Evolutionary conservation across 1,284 basidiomycete genomes (phyloP).

Genomic region (Ganoderma multipileum): DNA sequence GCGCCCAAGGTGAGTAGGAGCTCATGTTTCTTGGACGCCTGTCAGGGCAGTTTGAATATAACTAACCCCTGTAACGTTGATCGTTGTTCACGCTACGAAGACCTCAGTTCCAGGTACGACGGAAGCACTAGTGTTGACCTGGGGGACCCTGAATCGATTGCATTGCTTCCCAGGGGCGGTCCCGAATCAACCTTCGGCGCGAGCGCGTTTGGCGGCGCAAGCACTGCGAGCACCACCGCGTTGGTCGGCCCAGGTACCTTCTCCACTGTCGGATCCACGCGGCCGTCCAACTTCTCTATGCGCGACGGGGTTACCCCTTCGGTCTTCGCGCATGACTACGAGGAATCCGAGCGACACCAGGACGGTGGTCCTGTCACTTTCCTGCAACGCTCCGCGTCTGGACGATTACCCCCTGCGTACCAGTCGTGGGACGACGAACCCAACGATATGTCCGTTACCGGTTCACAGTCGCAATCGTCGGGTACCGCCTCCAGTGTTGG

Average conservation of each 20-base stretch:
- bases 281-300: constrained; percentile 4
- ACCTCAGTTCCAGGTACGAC: constrained; percentile 14
- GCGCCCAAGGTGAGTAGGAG: constrained; percentile 8
- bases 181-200: not conserved
- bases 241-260: not conserved
- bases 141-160: constrained; percentile 9
- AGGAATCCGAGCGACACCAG: constrained; percentile 20
- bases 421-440: constrained; percentile 26
- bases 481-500: not conserved
- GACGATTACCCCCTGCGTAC: constrained; percentile 29
- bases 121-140: not conserved
- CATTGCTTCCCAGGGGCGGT: constrained; percentile 16
- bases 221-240: not conserved
- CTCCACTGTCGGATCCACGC: not conserved
- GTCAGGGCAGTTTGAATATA: no score
- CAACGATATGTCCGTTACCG: not conserved
- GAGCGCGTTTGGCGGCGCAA: not conserved
- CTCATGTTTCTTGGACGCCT: not conserved
- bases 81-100: not conserved
- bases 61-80: not conserved
- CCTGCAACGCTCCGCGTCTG: constrained; percentile 26
- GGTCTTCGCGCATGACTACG: not conserved
- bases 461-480: not conserved
- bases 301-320: not conserved
- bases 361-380: constrained; percentile 25